Evolutionary conservation across 2,329 filamentous ascomycete species (phyloP).

Genomic region (Exutisphaerella laricina): DNA sequence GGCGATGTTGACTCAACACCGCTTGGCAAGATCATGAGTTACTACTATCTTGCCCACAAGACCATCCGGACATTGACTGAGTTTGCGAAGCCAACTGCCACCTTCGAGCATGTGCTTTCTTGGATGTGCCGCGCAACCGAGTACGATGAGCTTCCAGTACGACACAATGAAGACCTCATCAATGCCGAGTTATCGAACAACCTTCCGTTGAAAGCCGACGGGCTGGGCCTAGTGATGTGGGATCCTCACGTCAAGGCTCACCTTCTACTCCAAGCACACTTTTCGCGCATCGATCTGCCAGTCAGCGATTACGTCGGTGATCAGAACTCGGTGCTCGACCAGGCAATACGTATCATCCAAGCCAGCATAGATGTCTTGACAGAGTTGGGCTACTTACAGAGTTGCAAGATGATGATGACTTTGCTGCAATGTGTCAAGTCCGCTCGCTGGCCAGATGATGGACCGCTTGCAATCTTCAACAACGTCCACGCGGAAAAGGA

Average conservation of each 20-base stretch:
- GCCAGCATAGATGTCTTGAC: slow-evolving; percentile 90
- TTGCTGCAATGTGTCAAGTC: slow-evolving; percentile 90
- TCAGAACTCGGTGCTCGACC: slow-evolving; percentile 80
- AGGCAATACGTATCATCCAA: slow-evolving; percentile 94
- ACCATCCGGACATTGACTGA: slow-evolving; percentile 81
- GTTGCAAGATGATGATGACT: slow-evolving; percentile 72
- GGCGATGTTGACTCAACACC: slow-evolving; percentile 86
- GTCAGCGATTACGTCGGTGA: slow-evolving; percentile 98
- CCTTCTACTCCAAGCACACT: slow-evolving; percentile 87
- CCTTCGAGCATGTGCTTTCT: slow-evolving; percentile 73
- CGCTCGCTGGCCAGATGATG: slow-evolving; percentile 82
- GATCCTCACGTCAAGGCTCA: slow-evolving; percentile 98
- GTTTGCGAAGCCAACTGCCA: slow-evolving; percentile 67
- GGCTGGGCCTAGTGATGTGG: slow-evolving; percentile 81
- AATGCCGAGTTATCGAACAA: slow-evolving; percentile 84
- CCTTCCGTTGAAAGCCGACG: slow-evolving; percentile 62
- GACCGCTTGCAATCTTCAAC: slow-evolving; percentile 72
- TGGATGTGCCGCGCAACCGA: slow-evolving; percentile 95
- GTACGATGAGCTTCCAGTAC: slow-evolving; percentile 95
- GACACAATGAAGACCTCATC: slow-evolving; percentile 97
- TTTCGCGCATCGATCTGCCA: slow-evolving; percentile 85
- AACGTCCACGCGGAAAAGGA: slow-evolving; percentile 51
- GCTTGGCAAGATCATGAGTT: slow-evolving; percentile 97
- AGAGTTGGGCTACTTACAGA: slow-evolving; percentile 76
- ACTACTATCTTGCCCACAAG: slow-evolving; percentile 93